Conservation (phyloP, 2,329 filamentous ascomycete genomes). For the Hypoxylon sp. region DNA sequence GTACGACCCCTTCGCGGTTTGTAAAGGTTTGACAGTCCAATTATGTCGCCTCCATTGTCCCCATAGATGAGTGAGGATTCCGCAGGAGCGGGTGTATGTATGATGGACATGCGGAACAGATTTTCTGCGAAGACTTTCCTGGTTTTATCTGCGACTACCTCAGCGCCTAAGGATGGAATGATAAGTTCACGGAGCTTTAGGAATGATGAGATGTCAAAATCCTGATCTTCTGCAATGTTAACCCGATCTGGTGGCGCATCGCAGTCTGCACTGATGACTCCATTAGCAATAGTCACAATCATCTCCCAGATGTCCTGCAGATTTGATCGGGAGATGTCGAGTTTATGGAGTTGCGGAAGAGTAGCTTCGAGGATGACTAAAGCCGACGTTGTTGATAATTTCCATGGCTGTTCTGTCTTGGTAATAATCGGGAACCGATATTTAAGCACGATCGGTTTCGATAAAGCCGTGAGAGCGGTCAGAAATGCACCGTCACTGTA, state of each 20-base stretch:
- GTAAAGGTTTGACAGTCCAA: constrained; percentile 75
- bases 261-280: constrained; percentile 78
- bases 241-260: constrained; percentile 61
- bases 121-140: constrained; percentile 79
- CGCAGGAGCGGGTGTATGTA: constrained; percentile 73
- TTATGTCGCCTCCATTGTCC: constrained; percentile 55
- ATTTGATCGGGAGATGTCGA: constrained; percentile 61
- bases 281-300: constrained; percentile 75
- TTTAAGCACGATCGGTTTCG: constrained; percentile 80
- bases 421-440: constrained; percentile 83
- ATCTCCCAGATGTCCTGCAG: constrained; percentile 77
- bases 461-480: constrained; percentile 76
- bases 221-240: constrained; percentile 77
- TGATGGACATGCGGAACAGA: constrained; percentile 85
- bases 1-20: constrained; percentile 79
- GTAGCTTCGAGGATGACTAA: constrained; percentile 78
- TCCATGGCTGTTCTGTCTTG: constrained; percentile 82
- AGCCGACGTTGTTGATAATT: constrained; percentile 79
- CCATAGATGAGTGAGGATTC: constrained; percentile 72
- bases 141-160: constrained; percentile 75
- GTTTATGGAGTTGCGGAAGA: constrained; percentile 71
- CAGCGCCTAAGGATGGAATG: constrained; percentile 78
- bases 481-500: constrained; percentile 78
- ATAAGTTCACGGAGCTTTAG: constrained; percentile 77
- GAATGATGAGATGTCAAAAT: constrained; percentile 86